Evolutionary conservation across 768 basidiomycete species (phyloP).

Genomic region (Fomitopsis serialis): DNA sequence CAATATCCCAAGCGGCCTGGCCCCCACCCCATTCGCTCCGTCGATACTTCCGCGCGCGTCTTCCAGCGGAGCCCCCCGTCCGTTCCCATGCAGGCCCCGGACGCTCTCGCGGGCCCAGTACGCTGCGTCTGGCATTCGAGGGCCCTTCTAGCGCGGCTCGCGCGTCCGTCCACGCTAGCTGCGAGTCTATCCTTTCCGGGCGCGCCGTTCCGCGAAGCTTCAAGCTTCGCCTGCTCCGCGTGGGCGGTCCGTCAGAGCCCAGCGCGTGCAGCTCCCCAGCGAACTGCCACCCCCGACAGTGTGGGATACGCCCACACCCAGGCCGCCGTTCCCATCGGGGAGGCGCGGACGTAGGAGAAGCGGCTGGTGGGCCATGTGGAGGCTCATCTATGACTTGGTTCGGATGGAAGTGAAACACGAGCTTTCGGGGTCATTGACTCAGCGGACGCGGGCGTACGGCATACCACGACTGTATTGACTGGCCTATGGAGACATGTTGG

Average conservation of each 20-base stretch:
- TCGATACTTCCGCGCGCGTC: too few species aligned
- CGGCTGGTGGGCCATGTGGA: not conserved
- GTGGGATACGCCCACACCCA: not conserved
- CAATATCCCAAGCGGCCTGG: too few species aligned
- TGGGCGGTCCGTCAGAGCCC: not conserved
- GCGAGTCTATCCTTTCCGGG: not conserved
- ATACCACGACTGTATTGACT: not conserved
- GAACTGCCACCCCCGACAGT: not conserved
- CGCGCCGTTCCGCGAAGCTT: not conserved
- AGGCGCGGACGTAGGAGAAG: not conserved
- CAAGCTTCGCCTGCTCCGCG: not conserved
- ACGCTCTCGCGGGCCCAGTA: too few species aligned
- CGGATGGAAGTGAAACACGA: not conserved
- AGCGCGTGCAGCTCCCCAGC: not conserved
- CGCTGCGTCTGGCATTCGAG: too few species aligned
- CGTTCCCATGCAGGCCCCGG: too few species aligned
- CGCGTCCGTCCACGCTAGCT: not conserved
- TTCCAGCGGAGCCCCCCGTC: too few species aligned
- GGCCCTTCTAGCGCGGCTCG: not conserved
- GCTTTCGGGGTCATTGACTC: not conserved
- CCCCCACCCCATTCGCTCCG: too few species aligned
- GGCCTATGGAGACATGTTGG: not conserved
- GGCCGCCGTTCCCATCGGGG: not conserved
- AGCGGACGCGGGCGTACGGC: not conserved
- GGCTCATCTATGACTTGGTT: not conserved